Conservation (phyloP, 805 yeast species). For the Sungouiella blattae region DNA sequence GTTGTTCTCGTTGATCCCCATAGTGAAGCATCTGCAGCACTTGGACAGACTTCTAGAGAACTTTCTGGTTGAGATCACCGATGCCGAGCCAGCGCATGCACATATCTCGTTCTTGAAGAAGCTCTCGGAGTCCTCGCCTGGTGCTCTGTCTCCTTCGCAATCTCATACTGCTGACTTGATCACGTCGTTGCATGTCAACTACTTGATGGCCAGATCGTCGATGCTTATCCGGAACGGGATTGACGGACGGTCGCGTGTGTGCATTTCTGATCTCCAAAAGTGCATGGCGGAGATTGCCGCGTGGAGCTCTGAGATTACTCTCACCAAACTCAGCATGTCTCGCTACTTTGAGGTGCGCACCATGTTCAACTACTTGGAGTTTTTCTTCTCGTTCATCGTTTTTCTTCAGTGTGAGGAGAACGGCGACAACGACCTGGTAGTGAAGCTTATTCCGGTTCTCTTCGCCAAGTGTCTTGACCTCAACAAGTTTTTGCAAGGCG, state of each 20-base stretch:
- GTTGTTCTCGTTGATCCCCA: constrained; percentile 22
- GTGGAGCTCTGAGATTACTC: constrained; percentile 22
- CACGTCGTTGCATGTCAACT: constrained; percentile 22
- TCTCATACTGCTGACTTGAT: constrained; percentile 15
- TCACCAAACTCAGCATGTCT: constrained; percentile 9
- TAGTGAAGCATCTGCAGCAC: constrained; percentile 19
- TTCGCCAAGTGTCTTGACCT: constrained; percentile 14
- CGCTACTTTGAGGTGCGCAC: constrained; percentile 11
- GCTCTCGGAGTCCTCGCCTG: neutral
- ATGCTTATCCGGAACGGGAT: constrained; percentile 11
- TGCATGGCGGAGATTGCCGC: constrained; percentile 22
- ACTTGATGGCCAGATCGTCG: constrained; percentile 27
- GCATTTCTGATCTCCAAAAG: constrained; percentile 18
- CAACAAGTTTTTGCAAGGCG: constrained; percentile 10
- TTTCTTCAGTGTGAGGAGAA: constrained; percentile 35
- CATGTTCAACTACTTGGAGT: constrained; percentile 26
- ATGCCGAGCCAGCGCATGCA: constrained; percentile 16
- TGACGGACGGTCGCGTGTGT: constrained; percentile 7
- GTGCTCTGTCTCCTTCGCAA: neutral
- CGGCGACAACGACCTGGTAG: constrained; percentile 11
- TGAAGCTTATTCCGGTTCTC: constrained; percentile 15
- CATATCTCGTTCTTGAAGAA: constrained; percentile 22
- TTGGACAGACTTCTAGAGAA: constrained; percentile 17
- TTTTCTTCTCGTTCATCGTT: constrained; percentile 26
- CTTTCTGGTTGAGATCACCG: constrained; percentile 20